phyloP scores from a whole-genome alignment of 768 basidiomycete genomes.

The Candolleomyces aberdarensis region DNA sequence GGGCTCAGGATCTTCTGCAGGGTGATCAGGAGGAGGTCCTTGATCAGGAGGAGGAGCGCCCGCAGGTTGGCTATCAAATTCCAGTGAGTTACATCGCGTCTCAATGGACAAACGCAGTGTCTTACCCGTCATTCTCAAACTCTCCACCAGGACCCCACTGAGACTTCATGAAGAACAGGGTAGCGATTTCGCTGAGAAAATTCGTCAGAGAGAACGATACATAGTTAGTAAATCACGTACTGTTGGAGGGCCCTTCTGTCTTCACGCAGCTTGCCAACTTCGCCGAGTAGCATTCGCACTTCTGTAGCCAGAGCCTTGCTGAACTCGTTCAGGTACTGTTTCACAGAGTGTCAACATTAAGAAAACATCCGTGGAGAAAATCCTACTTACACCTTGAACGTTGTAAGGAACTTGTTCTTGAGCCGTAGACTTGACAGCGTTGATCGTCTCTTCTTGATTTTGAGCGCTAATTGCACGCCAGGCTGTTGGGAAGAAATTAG shows the following conservation, averaged over 20 bases:
- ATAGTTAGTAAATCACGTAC: slow-evolving; percentile 42
- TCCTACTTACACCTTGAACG: slow-evolving; percentile 64
- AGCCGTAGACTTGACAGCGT: slow-evolving; percentile 67
- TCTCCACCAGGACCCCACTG: slow-evolving; percentile 85
- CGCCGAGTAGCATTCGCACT: slow-evolving; percentile 77
- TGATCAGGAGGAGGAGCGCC: slow-evolving; percentile 31
- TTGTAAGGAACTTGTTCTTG: slow-evolving; percentile 80
- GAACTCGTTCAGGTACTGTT: slow-evolving; percentile 83
- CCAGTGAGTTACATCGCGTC: neutral
- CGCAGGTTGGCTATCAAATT: slow-evolving; percentile 40
- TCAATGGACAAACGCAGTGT: slow-evolving; percentile 16
- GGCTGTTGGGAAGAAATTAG: slow-evolving; percentile 34
- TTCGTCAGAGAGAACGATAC: neutral
- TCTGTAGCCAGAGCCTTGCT: slow-evolving; percentile 80
- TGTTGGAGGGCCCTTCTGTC: slow-evolving; percentile 75
- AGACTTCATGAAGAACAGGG: slow-evolving; percentile 62
- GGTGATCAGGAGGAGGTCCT: slow-evolving; percentile 32
- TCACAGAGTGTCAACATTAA: neutral
- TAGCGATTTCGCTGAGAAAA: slow-evolving; percentile 64
- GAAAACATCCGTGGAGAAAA: neutral
- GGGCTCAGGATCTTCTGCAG: slow-evolving; percentile 39
- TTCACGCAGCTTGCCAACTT: slow-evolving; percentile 81
- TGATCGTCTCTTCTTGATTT: slow-evolving; percentile 67
- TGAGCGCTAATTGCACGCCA: slow-evolving; percentile 65
- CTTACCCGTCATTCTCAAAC: slow-evolving; percentile 75